A percentile compares a stretch with the other conserved stretches of the same genome.
Conservation (phyloP, 148 eudicot genomes). For the Rhododendron griersonianum region DNA sequence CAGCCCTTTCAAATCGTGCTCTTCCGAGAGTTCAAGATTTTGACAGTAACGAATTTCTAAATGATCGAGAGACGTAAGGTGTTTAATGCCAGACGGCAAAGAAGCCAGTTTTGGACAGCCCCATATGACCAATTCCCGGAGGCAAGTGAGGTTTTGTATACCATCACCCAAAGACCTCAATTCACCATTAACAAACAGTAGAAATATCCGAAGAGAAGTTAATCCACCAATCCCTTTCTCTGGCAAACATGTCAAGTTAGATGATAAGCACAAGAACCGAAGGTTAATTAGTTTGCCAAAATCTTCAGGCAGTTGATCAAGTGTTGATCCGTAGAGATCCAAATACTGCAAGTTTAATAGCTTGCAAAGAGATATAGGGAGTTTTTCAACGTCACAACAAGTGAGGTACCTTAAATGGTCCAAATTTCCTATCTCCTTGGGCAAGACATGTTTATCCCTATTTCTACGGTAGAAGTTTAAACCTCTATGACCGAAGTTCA, state of each 20-base stretch:
- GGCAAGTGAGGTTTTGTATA: neutral
- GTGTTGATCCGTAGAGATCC: neutral
- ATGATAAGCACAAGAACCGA: neutral
- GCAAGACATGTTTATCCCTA: neutral
- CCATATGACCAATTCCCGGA: neutral
- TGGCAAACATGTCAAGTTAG: neutral
- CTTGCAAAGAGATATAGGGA: neutral
- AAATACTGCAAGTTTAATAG: conserved; percentile 3
- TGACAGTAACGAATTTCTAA: neutral
- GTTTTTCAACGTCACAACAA: neutral
- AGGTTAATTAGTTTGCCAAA: neutral
- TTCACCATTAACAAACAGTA: neutral
- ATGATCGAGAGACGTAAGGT: neutral
- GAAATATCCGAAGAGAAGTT: neutral
- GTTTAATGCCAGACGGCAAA: neutral
- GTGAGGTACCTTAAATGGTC: neutral
- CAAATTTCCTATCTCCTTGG: neutral
- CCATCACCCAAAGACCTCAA: neutral
- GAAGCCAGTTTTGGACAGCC: neutral
- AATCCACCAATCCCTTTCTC: neutral
- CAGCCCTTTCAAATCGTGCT: neutral
- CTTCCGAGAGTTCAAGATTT: neutral
- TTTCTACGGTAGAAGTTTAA: neutral
- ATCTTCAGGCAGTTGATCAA: neutral
- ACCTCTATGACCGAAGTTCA: neutral